These are phyloP conservation scores for Phytophthora constricta DNA, from an alignment of 352 stramenopile genomes.

Conservation along the genomic window DNA sequence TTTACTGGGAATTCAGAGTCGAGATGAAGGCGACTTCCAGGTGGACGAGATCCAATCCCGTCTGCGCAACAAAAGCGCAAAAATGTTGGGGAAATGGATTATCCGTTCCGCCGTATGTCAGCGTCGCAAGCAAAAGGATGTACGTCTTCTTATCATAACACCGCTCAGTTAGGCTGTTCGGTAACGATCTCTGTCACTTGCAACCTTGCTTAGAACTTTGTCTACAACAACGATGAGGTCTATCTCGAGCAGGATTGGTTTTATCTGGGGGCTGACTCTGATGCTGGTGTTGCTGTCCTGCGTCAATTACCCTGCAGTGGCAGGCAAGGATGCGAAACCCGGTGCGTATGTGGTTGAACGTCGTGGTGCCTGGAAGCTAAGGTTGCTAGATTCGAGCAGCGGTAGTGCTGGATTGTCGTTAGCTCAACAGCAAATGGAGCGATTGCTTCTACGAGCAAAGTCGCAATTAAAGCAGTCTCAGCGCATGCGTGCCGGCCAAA, in stretches of 20 bases:
- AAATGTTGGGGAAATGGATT: conserved; percentile 83
- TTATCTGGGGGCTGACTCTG: conserved; percentile 75
- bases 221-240: conserved; percentile 86
- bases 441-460: conserved; percentile 72
- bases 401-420: conserved; percentile 66
- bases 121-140: conserved; percentile 51
- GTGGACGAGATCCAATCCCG: conserved; percentile 83
- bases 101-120: conserved; percentile 69
- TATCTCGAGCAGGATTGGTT: conserved; percentile 89
- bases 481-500: conserved; percentile 69
- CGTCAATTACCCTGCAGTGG: conserved; percentile 55
- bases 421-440: conserved; percentile 85
- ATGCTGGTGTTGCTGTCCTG: conserved; percentile 66
- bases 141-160: conserved; percentile 42
- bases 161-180: too few relatives aligned
- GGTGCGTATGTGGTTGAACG: conserved; percentile 80
- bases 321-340: conserved; percentile 44
- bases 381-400: conserved; percentile 74
- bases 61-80: conserved; percentile 75
- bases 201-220: conserved; percentile 55
- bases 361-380: conserved; percentile 69
- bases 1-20: conserved; percentile 41
- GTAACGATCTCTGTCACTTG: not conserved
- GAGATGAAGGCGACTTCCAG: conserved; percentile 75
- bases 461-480: conserved; percentile 79